Evolutionary conservation across 1,284 basidiomycete genomes (phyloP), one percentile per base, ranked within the genome.

Genomic region (Exobasidium cylindrosporum): DNA sequence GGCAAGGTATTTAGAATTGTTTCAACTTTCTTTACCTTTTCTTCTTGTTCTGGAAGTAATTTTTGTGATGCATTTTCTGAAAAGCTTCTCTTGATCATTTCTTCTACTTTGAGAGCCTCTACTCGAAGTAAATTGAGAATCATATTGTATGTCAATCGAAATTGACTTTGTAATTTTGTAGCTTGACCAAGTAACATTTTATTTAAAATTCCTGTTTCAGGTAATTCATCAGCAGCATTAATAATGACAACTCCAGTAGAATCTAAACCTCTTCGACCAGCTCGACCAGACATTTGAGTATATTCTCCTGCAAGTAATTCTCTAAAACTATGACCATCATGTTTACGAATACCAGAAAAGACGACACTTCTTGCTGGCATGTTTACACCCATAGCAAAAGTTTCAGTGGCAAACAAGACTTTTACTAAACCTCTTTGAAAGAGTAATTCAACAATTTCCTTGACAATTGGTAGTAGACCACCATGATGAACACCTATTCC

Each of bases 61-160:
- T 88, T 86, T 76, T 99, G 96, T 0, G 94, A 89, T 0, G 93
- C 88, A 75, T 98, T 98, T 82, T 99, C 96, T 2, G 95, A 97
- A 81, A 99, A 98, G 77, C 91, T 94, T 40, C 96, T 86, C 81
- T 98, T 98, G 81, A 99, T 98, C 96, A 99, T 98, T 80, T 98
- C 96, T 77, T 99, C 96, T 6, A 99, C 96, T 67, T 89, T 86
- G 35, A 99, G 84, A 1, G 96, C 93, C 78, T 99, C 96, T 6
- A 98, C 95, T 30, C 96, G 88, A 17, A 99, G 85, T 46, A 99
- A 82, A 78, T 99, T 99, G 63, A 99, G 83, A 65, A 99, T 97
- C 96, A 99, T 98, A 80, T 97, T 97, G 83, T 98, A 99, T 0
- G 96, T 99, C 67, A 99, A 84, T 55, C 96, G 86, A 84, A 99